phyloP scores from a whole-genome alignment of 306 rosid genomes.

The Prunus kanzakura region DNA sequence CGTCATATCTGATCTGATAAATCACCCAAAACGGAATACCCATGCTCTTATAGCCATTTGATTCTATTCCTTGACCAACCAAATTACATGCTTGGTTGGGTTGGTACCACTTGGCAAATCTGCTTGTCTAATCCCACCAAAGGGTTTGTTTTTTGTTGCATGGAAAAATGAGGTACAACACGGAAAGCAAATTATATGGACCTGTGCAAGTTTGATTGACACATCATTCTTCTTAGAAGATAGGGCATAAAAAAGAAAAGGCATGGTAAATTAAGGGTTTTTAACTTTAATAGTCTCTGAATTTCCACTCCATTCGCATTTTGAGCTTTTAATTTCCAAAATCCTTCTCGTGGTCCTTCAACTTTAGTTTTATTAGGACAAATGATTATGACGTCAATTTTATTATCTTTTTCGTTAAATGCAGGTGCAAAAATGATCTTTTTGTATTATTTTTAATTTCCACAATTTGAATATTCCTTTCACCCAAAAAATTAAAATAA shows the following conservation, averaged over 20 bases:
- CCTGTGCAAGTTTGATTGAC: not conserved
- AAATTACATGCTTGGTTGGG: not conserved
- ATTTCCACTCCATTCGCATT: rapidly evolving
- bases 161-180: not conserved
- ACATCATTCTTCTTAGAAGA: not conserved
- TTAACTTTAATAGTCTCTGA: no score
- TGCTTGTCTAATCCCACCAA: not conserved
- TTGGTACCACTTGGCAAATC: not conserved
- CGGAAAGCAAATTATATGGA: not conserved
- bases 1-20: slow-evolving; percentile 21
- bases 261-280: no score
- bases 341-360: rapidly evolving
- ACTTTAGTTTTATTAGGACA: rapidly evolving
- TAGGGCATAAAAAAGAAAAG: no score
- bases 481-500: no score
- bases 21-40: slow-evolving; percentile 17
- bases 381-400: rapidly evolving
- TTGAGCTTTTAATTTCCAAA: rapidly evolving
- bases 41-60: slow-evolving; percentile 15
- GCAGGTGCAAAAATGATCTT: no score
- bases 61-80: not conserved
- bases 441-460: no score
- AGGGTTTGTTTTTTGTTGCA: not conserved
- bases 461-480: no score
- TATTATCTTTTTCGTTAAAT: no score